These are phyloP conservation scores for Arabis hirsuta DNA, from an alignment of 345 rosid genomes.

Conservation along the genomic window DNA sequence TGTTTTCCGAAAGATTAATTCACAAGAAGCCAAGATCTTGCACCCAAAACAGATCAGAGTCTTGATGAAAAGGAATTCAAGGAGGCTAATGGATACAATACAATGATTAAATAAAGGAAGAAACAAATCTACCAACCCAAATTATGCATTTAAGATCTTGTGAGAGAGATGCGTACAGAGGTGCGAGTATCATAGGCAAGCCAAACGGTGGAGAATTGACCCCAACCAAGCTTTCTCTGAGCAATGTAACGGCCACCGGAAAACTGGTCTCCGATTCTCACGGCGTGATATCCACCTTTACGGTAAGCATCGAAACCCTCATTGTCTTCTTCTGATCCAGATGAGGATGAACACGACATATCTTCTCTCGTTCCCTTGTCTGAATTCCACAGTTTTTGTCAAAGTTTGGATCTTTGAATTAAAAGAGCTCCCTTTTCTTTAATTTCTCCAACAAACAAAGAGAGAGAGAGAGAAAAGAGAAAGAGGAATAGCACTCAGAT, in stretches of 20 bases:
- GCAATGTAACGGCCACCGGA: conserved; percentile 84
- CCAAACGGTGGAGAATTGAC: conserved; percentile 99
- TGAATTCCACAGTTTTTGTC: conserved; percentile 23
- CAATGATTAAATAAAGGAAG: not conserved
- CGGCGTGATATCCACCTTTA: conserved; percentile 99
- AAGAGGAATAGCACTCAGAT: conserved; percentile 42
- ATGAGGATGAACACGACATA: conserved; percentile 90
- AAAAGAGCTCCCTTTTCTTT: conserved; percentile 29
- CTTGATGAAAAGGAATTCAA: not conserved
- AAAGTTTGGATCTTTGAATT: conserved; percentile 42
- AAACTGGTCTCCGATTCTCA: conserved; percentile 86
- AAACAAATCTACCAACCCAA: not conserved
- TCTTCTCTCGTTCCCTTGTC: conserved; percentile 27
- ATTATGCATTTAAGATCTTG: conserved; percentile 16
- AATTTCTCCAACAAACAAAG: conserved; percentile 5
- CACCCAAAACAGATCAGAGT: conserved; percentile 28
- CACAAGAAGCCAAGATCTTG: conserved; percentile 29
- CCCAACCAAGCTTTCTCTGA: conserved; percentile 99
- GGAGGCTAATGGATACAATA: not conserved
- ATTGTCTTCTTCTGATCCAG: conserved; percentile 91
- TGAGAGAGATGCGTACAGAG: conserved; percentile 55
- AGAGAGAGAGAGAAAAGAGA: conserved; percentile 19
- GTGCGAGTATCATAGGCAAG: conserved; percentile 90
- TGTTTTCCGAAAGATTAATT: conserved; percentile 15
- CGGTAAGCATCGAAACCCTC: conserved; percentile 93